A percentile compares a stretch with the other conserved stretches of the same genome.
Evolutionary conservation across 2,329 filamentous ascomycete species (phyloP).

Genomic region (Podosphaera aphanis): DNA sequence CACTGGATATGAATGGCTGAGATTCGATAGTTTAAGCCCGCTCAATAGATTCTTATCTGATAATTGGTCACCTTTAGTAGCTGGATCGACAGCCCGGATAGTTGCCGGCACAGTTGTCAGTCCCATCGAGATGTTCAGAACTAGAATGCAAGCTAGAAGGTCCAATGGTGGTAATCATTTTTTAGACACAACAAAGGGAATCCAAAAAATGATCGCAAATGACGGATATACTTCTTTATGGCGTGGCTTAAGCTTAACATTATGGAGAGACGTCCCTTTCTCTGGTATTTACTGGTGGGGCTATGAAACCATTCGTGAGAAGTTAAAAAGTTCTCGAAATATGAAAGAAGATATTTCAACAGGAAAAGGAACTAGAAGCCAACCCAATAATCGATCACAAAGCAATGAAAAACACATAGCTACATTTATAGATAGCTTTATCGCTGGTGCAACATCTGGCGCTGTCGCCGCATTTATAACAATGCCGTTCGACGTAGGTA

Average conservation of each 20-base stretch:
- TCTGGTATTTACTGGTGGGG: constrained; percentile 97
- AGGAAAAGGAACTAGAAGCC: constrained; percentile 21
- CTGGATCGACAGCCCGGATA: constrained; percentile 55
- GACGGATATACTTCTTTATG: constrained; percentile 68
- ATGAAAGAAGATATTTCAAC: constrained; percentile 20
- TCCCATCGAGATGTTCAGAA: constrained; percentile 85
- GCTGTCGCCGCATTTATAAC: constrained; percentile 71
- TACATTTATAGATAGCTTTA: constrained; percentile 73
- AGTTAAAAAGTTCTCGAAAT: constrained; percentile 45
- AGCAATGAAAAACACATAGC: constrained; percentile 46
- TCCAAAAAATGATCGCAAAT: constrained; percentile 54
- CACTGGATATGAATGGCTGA: constrained; percentile 88
- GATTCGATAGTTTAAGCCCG: constrained; percentile 49
- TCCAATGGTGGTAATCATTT: constrained; percentile 41
- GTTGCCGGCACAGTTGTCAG: constrained; percentile 64
- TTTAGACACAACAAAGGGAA: constrained; percentile 49
- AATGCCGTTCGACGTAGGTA: constrained; percentile 91
- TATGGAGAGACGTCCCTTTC: constrained; percentile 95
- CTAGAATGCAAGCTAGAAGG: constrained; percentile 63
- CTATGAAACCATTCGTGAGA: constrained; percentile 62
- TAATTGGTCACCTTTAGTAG: constrained; percentile 54
- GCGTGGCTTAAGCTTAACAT: constrained; percentile 69
- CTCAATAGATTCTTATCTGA: constrained; percentile 40
- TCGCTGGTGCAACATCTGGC: constrained; percentile 64
- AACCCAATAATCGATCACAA: constrained; percentile 21